phyloP scores from a whole-genome alignment of 2,329 filamentous ascomycete species.

The Xylariaceae sp. region DNA sequence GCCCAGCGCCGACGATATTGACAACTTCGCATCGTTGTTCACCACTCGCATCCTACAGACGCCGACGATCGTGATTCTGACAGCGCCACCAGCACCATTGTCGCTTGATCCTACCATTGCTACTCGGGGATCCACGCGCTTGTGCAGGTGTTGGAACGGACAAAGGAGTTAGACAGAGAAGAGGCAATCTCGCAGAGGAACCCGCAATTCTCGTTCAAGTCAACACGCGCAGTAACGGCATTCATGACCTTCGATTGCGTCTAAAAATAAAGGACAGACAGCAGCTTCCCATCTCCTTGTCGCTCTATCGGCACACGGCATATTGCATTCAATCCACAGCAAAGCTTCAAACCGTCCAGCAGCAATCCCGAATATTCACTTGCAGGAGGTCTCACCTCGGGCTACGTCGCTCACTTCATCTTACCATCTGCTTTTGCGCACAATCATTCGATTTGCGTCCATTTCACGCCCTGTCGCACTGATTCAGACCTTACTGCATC shows the following conservation, averaged over 20 bases:
- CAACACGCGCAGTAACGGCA: constrained; percentile 8
- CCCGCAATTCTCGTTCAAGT: constrained; percentile 1
- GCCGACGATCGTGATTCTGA: constrained; percentile 5
- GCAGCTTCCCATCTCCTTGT: constrained; percentile 3
- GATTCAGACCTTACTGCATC: constrained; percentile 25
- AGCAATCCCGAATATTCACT: too few species aligned
- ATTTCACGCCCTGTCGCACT: constrained; percentile 24
- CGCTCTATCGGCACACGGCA: constrained; percentile 12
- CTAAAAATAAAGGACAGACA: constrained; percentile 5
- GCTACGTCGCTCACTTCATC: constrained; percentile 12
- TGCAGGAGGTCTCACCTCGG: constrained; percentile 25
- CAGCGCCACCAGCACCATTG: constrained; percentile 2
- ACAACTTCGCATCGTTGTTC: background rate
- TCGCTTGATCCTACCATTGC: constrained; percentile 6
- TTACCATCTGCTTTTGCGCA: constrained; percentile 16
- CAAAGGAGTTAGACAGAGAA: constrained; percentile 9
- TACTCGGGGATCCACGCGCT: constrained; percentile 5
- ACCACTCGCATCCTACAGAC: too few species aligned
- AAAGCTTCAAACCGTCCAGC: constrained; percentile 12
- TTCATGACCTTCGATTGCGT: constrained; percentile 4
- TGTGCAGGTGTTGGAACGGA: constrained; percentile 9
- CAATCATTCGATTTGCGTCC: constrained; percentile 18
- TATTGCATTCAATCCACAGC: constrained; percentile 15
- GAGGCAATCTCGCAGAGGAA: constrained; percentile 12
- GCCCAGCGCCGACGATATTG: background rate